Base-by-base conservation (phyloP, 352 stramenopile genomes). In the Phytopythium kandeliae region DNA sequence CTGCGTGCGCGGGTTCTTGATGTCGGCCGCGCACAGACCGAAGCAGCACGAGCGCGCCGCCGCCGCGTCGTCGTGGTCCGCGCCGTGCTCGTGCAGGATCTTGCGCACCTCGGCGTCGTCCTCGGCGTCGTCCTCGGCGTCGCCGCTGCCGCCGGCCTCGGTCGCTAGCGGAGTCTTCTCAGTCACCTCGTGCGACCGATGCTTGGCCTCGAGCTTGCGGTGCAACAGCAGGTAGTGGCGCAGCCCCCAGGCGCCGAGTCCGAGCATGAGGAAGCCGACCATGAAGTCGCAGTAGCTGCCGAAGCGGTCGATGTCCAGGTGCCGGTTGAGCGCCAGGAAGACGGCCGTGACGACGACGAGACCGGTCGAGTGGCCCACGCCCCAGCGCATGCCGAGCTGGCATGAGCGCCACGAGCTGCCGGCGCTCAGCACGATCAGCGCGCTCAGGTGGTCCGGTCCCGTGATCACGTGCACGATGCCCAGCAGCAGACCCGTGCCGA, bases 341-440 rank as follows among this genome's bases (percentile, higher is more conserved):
- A 43, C 65, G 41, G 59, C 71, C 49, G 59, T 92, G 26, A 86
- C 71, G 25, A 86, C 30, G 21, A 97, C 53, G 17, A 97, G 69
- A 2, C 86, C 89, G 7, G 74, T 82, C 6, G 74, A 89, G 60
- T 96, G 86, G 44, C 86, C 86, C 41, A 89, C 71, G n/a, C 89
- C 89, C 89, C 86, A 97, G 62, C 81, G 78, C 56, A 96, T 74
- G 17, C 86, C 86, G 9, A 96, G 63, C 28, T 77, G 71, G 48
- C 89, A 94, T 24, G 82, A 85, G 24, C 69, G 70, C 59, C 67
- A 85, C 36, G 74, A 90, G 0, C 70, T 82, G 1, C 72, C 78
- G 1, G 82, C 79, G 52, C 70, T 90, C 4, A 96, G 65, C 45
- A 91, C 93, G 33, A 87, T 89, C 12, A 96, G 65, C 19, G 86